Conservation (phyloP, 2,329 filamentous ascomycete species). For the Cordyceps farinosa region DNA sequence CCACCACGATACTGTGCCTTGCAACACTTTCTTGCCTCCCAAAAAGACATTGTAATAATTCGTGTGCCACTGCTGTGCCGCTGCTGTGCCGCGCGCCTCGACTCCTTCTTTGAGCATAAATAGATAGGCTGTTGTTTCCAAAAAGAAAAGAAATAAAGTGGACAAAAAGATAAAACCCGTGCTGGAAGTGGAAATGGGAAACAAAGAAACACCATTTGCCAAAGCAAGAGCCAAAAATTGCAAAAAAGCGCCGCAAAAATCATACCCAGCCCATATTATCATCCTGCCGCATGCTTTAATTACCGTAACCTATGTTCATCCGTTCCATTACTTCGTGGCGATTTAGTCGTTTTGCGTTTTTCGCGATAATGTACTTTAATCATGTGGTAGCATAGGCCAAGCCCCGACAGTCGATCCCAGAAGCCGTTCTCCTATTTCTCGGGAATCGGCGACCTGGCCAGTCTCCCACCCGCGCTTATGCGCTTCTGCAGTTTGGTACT, state of each 20-base stretch:
- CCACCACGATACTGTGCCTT: not conserved
- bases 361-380: slow-evolving; percentile 29
- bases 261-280: slow-evolving; percentile 5
- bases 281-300: slow-evolving; percentile 1
- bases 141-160: not conserved
- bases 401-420: slow-evolving; percentile 37
- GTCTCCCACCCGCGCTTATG: slow-evolving; percentile 70
- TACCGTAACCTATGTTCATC: slow-evolving; percentile 7
- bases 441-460: slow-evolving; percentile 63
- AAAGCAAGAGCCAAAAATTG: not conserved
- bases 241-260: slow-evolving; percentile 4
- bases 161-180: not conserved
- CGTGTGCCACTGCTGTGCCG: not conserved
- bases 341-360: slow-evolving; percentile 21
- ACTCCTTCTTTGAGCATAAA: slow-evolving; percentile 3
- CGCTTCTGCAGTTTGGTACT: slow-evolving; percentile 68
- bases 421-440: slow-evolving; percentile 52
- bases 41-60: not conserved
- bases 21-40: not conserved
- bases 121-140: not conserved
- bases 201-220: not conserved
- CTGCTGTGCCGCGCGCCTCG: not conserved
- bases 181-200: not conserved
- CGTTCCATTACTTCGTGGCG: slow-evolving; percentile 14
- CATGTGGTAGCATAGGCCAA: slow-evolving; percentile 36